phyloP scores from a whole-genome alignment of 176 grass and related monocot species.

The Oropetium thomaeum region DNA sequence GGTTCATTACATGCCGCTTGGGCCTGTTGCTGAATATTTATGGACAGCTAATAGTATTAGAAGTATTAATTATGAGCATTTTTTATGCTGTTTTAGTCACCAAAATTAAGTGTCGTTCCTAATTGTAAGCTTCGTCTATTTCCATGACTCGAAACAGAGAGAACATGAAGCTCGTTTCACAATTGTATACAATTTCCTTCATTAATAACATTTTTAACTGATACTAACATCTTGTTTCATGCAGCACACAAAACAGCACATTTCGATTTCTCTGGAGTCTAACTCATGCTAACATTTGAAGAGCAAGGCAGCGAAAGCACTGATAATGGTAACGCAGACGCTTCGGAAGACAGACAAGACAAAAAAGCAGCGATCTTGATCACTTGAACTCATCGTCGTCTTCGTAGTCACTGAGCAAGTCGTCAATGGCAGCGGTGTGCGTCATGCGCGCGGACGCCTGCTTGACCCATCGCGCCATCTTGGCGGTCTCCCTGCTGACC shows the following conservation, averaged over 20 bases:
- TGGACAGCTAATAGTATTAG: neutral
- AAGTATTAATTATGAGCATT: neutral
- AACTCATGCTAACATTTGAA: too few relatives aligned
- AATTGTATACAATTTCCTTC: neutral
- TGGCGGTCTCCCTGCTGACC: conserved; percentile 66
- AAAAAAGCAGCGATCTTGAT: neutral
- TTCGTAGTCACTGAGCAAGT: conserved; percentile 56
- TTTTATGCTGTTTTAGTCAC: neutral
- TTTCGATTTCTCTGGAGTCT: neutral
- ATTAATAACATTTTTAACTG: neutral
- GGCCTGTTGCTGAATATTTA: neutral
- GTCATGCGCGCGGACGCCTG: conserved; percentile 82
- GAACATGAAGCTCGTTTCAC: neutral
- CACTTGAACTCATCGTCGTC: conserved; percentile 72
- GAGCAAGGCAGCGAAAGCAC: neutral
- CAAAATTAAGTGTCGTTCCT: neutral
- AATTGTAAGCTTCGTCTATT: neutral
- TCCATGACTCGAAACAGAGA: neutral
- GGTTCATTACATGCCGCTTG: neutral
- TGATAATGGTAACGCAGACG: neutral
- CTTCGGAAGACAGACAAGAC: neutral
- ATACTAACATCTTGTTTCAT: conserved; percentile 7
- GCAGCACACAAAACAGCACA: neutral
- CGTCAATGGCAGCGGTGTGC: conserved; percentile 45
- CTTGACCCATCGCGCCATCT: conserved; percentile 67